Evolutionary conservation across 257 asterid species (phyloP).

Genomic region (Thymus mandschuricus): DNA sequence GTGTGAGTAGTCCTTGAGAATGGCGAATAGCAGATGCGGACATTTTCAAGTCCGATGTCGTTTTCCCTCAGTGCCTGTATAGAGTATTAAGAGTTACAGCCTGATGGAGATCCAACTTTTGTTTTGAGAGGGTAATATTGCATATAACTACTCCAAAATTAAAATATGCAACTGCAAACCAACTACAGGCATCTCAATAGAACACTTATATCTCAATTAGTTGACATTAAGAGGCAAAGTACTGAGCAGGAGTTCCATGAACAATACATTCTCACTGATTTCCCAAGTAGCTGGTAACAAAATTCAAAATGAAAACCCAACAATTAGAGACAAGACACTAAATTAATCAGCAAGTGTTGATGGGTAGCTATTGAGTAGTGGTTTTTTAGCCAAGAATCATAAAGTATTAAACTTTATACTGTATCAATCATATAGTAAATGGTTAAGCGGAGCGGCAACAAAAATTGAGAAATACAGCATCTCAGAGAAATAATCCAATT

Average conservation of each 20-base stretch:
- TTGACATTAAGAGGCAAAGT: constrained; percentile 3
- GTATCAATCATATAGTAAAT: not conserved
- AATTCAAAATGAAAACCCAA: constrained; percentile 14
- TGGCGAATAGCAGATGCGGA: constrained; percentile 93
- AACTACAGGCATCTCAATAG: constrained; percentile 16
- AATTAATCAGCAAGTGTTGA: not conserved
- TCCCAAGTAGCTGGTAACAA: not conserved
- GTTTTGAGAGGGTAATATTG: not conserved
- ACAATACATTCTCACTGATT: not conserved
- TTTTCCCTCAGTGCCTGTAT: constrained; percentile 63
- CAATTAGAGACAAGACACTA: constrained; percentile 5
- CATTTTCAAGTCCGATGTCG: constrained; percentile 51
- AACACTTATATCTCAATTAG: constrained; percentile 2
- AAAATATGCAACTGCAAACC: constrained; percentile 17
- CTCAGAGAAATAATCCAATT: not conserved
- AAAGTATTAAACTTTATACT: constrained; percentile 7
- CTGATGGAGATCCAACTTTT: not conserved
- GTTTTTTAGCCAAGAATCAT: not conserved
- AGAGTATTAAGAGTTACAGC: constrained; percentile 16
- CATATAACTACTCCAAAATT: constrained; percentile 1
- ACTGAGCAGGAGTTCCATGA: constrained; percentile 8
- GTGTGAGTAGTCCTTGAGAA: constrained; percentile 93
- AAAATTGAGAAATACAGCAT: not conserved
- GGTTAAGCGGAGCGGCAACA: not conserved
- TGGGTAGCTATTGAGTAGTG: not conserved